Base-by-base conservation (phyloP, 2,329 filamentous ascomycete species). In the Aureobasidium pullulans region DNA sequence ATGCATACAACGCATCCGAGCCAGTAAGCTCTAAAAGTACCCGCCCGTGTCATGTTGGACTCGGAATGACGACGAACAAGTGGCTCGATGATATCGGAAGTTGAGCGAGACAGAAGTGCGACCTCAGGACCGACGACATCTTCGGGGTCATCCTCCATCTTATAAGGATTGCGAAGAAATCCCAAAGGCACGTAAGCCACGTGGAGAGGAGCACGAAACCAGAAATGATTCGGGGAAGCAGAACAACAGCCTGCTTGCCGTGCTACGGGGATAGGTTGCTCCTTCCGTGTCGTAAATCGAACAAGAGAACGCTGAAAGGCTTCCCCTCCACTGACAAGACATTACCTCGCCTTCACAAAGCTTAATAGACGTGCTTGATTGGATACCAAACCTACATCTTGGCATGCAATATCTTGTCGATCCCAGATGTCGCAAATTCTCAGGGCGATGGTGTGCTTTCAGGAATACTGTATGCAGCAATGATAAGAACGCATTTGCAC, bases 1-100 rank as follows among this genome's bases (percentile, higher is more conserved):
- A 79, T 76, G 63, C 78, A 82, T 11, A 81, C 75, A 3, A 81
- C 75, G 1, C 71, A 70, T 2, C 77, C 78, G 9, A 82, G 72
- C 74, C 75, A 81, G 66, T 81, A 82, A 32, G 78, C 77, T 59
- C 79, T 71, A 36, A 78, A 63, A 57, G 69, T 74, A 28, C 77
- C 77, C 23, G 68, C 16, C 8, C 53, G 53, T 40, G 53, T 57
- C 60, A 58, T 61, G n/a, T 29, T 46, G 31, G 36, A 32, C 28
- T 47, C 15, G 42, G 23, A 23, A 23, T 23, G 23, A 3, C 40
- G 19, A 47, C 23, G 53, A 16, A 43, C 11, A 39, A n/a, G 10
- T 31, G 13, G 53, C 19, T 37, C 32, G 4, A n/a, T 11, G 11
- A 31, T 29, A 6, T 43, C 42, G 34, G 53, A 57, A 31, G 53